Conservation (phyloP, 768 basidiomycete genomes). For the Tricholoma saponaceum region DNA sequence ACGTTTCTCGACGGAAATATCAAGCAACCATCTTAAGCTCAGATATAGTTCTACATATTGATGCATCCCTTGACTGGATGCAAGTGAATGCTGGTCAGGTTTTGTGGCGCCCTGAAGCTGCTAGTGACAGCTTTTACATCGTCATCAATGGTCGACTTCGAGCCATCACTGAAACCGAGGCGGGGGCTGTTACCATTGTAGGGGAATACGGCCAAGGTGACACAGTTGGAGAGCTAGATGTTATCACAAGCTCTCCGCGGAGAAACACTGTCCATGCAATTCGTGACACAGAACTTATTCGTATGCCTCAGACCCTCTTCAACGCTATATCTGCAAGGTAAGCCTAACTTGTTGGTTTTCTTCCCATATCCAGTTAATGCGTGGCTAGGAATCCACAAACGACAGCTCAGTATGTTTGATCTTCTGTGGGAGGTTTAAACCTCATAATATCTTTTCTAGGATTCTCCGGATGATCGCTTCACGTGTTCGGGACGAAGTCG, state of each 20-base stretch:
- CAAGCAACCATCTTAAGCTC: neutral
- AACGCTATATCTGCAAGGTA: slow-evolving; percentile 92
- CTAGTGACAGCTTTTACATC: slow-evolving; percentile 95
- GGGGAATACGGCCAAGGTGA: slow-evolving; percentile 98
- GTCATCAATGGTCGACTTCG: slow-evolving; percentile 96
- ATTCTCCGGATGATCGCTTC: slow-evolving; percentile 88
- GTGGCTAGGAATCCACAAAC: slow-evolving; percentile 70
- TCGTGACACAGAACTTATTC: slow-evolving; percentile 93
- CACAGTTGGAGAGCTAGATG: slow-evolving; percentile 95
- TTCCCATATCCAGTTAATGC: neutral
- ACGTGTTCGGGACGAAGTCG: slow-evolving; percentile 81
- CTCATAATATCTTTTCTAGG: slow-evolving; percentile 29
- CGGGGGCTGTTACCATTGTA: slow-evolving; percentile 73
- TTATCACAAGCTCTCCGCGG: slow-evolving; percentile 86
- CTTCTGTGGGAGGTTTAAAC: neutral
- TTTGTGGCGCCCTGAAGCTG: slow-evolving; percentile 86
- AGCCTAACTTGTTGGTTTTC: slow-evolving; percentile 14
- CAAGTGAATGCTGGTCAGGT: slow-evolving; percentile 96
- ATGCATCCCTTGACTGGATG: slow-evolving; percentile 97
- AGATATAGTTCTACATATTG: slow-evolving; percentile 84
- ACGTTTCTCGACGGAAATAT: slow-evolving; percentile 15
- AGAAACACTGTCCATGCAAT: slow-evolving; percentile 95
- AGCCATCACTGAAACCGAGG: slow-evolving; percentile 77
- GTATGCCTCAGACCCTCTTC: slow-evolving; percentile 96
- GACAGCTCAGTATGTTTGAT: slow-evolving; percentile 64